Percentiles rank a stretch among this genome's conserved stretches.
Conservation (phyloP, 306 rosid species). For the Psophocarpus tetragonolobus region DNA sequence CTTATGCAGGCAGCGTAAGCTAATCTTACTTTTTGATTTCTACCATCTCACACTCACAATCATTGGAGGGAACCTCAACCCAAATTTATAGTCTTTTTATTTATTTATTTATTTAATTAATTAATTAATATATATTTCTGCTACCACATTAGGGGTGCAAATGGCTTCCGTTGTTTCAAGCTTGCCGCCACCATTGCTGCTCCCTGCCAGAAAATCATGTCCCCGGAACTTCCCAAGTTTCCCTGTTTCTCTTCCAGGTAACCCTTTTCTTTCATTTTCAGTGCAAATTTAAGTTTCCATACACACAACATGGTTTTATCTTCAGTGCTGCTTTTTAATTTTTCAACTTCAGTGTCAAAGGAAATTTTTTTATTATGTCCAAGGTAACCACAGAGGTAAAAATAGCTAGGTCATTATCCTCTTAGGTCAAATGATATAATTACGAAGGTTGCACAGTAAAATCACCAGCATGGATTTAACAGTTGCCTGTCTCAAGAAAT, state of each 20-base stretch:
- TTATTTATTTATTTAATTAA: background rate
- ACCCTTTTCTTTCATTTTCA: slow-evolving; percentile 18
- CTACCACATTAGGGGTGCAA: slow-evolving; percentile 7
- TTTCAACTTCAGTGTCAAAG: background rate
- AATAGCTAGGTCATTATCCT: background rate
- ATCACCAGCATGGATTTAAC: background rate
- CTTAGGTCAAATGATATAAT: background rate
- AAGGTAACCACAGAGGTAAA: background rate
- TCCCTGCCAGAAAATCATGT: slow-evolving; percentile 41
- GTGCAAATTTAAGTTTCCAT: background rate
- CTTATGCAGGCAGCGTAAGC: background rate
- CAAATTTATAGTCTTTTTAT: background rate
- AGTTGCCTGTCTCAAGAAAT: background rate
- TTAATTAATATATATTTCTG: background rate
- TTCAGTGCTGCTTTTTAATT: background rate
- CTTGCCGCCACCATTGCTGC: slow-evolving; percentile 61
- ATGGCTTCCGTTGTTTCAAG: slow-evolving; percentile 74
- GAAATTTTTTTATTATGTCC: background rate
- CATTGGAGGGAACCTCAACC: background rate
- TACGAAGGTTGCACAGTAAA: slow-evolving; percentile 1
- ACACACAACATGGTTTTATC: background rate
- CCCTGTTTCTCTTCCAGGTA: slow-evolving; percentile 44
- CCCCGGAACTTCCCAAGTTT: slow-evolving; percentile 36
- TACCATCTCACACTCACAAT: background rate
- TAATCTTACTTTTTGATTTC: slow-evolving; percentile 25